A percentile compares a stretch with the other conserved stretches of the same genome.
These are phyloP conservation scores for Iberis pinnata DNA, from an alignment of 345 rosid genomes.

Conservation along the genomic window DNA sequence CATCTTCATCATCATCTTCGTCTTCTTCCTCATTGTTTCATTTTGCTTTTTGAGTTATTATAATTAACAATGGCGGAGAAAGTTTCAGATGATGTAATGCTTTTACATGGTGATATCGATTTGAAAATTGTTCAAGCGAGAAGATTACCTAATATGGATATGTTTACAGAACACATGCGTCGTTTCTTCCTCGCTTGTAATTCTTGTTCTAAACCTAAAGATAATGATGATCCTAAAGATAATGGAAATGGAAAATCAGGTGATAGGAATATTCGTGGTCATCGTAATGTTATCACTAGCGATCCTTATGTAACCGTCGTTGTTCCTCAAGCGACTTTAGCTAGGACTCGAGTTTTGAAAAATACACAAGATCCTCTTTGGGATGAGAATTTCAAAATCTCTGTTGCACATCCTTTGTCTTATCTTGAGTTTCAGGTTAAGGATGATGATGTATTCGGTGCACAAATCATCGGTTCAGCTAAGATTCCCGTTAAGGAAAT, in stretches of 20 bases:
- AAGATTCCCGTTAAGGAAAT: slow-evolving; percentile 46
- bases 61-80: slow-evolving; percentile 33
- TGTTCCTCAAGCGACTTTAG: slow-evolving; percentile 84
- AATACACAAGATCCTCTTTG: slow-evolving; percentile 60
- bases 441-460: slow-evolving; percentile 78
- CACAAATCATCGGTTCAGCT: slow-evolving; percentile 53
- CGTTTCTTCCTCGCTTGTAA: slow-evolving; percentile 39
- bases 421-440: slow-evolving; percentile 72
- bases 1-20: no score
- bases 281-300: slow-evolving; percentile 55
- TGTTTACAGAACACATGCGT: slow-evolving; percentile 41
- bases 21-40: slow-evolving; percentile 9
- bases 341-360: slow-evolving; percentile 69
- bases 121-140: slow-evolving; percentile 54
- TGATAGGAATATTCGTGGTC: slow-evolving; percentile 23
- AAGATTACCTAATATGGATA: slow-evolving; percentile 66
- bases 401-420: slow-evolving; percentile 59
- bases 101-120: slow-evolving; percentile 79
- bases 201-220: slow-evolving; percentile 19
- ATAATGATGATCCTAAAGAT: neutral
- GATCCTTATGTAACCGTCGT: slow-evolving; percentile 78
- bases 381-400: slow-evolving; percentile 59
- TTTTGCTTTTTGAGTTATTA: neutral
- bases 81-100: slow-evolving; percentile 20
- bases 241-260: slow-evolving; percentile 3